These are phyloP conservation scores for Tulasnella sp. DNA, from an alignment of 768 basidiomycete species.

Conservation along the genomic window DNA sequence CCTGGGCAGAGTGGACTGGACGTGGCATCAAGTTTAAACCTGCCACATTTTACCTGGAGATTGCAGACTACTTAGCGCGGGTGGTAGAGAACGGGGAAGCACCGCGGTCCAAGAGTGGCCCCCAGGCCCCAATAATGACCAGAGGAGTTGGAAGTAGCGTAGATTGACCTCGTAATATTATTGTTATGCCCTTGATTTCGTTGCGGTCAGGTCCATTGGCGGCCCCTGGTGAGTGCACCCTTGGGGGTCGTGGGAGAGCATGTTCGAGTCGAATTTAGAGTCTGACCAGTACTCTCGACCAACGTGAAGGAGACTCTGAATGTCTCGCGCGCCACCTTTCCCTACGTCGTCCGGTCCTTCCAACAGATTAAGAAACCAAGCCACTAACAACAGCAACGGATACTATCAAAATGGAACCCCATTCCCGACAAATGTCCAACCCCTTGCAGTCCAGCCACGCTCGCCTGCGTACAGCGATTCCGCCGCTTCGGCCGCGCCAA, in stretches of 20 bases:
- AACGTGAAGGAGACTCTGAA: constrained; percentile 1
- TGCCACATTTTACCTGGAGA: constrained; percentile 78
- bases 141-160: too few relatives aligned
- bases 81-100: constrained; percentile 46
- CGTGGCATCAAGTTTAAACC: constrained; percentile 85
- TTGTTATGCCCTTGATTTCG: background rate
- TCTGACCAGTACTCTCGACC: too few relatives aligned
- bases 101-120: too few relatives aligned
- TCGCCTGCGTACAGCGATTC: background rate
- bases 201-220: too few relatives aligned
- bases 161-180: too few relatives aligned
- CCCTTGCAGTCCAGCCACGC: background rate
- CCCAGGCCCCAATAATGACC: too few relatives aligned
- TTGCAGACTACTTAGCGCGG: constrained; percentile 64
- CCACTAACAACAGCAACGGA: constrained; percentile 3
- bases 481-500: background rate
- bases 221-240: too few relatives aligned
- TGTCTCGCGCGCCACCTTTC: constrained; percentile 14
- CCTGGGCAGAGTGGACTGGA: constrained; percentile 80
- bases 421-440: background rate
- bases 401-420: background rate
- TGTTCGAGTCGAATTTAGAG: too few relatives aligned
- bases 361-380: background rate
- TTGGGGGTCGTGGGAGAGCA: too few relatives aligned
- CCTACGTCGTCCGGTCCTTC: constrained; percentile 7